Conservation (phyloP, 139 green algal species). For the Haematococcus lacustris region DNA sequence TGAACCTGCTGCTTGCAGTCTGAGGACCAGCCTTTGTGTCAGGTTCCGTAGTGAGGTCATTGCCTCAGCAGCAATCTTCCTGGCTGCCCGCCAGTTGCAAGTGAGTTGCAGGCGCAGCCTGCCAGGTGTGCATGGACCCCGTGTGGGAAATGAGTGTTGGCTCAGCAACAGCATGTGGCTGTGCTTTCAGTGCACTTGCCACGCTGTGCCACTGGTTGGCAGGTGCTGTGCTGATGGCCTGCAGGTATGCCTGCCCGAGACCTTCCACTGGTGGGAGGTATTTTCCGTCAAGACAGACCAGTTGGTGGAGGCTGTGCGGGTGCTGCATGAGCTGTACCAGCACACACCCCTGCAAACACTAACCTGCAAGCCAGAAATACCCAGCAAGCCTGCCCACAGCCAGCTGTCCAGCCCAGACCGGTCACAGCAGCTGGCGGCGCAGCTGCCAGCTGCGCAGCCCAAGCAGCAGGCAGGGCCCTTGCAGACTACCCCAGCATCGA, state of each 20-base stretch:
- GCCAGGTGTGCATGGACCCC: too few species aligned
- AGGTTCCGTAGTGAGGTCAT: conserved; percentile 71
- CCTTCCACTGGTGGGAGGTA: conserved; percentile 68
- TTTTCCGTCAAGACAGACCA: conserved; percentile 57
- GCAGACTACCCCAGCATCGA: too few species aligned
- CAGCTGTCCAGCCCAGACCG: background rate
- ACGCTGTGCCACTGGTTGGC: background rate
- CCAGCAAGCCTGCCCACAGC: background rate
- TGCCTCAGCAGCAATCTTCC: conserved; percentile 83
- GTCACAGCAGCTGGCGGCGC: background rate
- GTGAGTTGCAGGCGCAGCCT: conserved; percentile 28
- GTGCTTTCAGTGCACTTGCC: background rate
- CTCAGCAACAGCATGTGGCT: background rate
- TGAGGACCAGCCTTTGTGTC: conserved; percentile 84
- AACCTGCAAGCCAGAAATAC: background rate
- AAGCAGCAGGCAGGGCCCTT: too few species aligned
- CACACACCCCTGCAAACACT: conserved; percentile 18
- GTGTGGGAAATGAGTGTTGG: too few species aligned
- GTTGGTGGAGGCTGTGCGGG: conserved; percentile 52
- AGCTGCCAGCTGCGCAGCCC: background rate
- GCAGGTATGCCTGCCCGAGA: conserved; percentile 61
- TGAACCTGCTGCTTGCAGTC: conserved; percentile 32
- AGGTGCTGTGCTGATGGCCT: background rate
- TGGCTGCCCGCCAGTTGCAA: conserved; percentile 59
- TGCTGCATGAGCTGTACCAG: conserved; percentile 51